These are phyloP conservation scores for Neofusicoccum laricinum DNA, from an alignment of 2,329 filamentous ascomycete genomes.

Conservation along the genomic window DNA sequence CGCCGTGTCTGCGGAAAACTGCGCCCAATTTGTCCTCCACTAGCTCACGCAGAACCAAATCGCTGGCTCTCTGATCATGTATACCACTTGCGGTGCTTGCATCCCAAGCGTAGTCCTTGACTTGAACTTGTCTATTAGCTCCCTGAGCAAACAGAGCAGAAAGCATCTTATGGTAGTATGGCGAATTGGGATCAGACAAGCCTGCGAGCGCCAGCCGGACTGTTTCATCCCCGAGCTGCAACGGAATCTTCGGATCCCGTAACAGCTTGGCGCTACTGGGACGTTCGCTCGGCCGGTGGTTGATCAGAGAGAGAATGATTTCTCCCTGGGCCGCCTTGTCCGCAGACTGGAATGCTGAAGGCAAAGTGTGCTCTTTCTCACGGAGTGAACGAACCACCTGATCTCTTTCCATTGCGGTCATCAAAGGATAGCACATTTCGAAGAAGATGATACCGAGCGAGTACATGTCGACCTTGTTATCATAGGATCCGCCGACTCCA, in stretches of 20 bases:
- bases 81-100: slow-evolving; percentile 30
- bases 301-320: slow-evolving; percentile 77
- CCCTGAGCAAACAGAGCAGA: slow-evolving; percentile 74
- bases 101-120: slow-evolving; percentile 65
- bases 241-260: slow-evolving; percentile 79
- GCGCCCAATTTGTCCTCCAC: slow-evolving; percentile 71
- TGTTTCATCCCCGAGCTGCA: slow-evolving; percentile 90
- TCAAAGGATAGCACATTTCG: slow-evolving; percentile 77
- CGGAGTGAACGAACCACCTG: slow-evolving; percentile 67
- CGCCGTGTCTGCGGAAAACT: slow-evolving; percentile 87
- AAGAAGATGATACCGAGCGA: slow-evolving; percentile 97
- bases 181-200: slow-evolving; percentile 76
- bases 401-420: slow-evolving; percentile 62
- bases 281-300: slow-evolving; percentile 76
- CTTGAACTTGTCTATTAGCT: slow-evolving; percentile 70
- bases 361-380: slow-evolving; percentile 65
- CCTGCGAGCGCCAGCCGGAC: slow-evolving; percentile 80
- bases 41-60: slow-evolving; percentile 67
- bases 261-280: slow-evolving; percentile 81
- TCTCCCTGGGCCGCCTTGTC: slow-evolving; percentile 68
- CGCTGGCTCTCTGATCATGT: slow-evolving; percentile 40
- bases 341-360: slow-evolving; percentile 67
- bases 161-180: slow-evolving; percentile 86
- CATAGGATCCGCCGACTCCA: slow-evolving; percentile 72
- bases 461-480: slow-evolving; percentile 97